Evolutionary conservation across 306 rosid species (phyloP).

Genomic region (Vigna trinervia): DNA sequence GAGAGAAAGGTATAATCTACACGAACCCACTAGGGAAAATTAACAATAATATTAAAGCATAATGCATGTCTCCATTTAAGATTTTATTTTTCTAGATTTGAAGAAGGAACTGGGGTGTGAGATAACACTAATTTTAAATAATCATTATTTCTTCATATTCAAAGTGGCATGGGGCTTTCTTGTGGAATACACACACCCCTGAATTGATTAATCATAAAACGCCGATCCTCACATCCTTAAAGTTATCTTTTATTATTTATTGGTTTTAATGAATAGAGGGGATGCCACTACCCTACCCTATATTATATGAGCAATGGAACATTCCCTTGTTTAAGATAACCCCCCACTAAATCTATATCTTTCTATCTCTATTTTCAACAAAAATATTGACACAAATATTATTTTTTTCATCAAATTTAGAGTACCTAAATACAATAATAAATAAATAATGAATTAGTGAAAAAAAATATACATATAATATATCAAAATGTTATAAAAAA

Average conservation of each 20-base stretch:
- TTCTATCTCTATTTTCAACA: too few relatives aligned
- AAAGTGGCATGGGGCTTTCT: constrained; percentile 43
- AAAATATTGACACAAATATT: too few relatives aligned
- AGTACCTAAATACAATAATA: too few relatives aligned
- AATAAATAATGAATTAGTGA: too few relatives aligned
- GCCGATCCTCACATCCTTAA: neutral
- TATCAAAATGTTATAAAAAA: too few relatives aligned
- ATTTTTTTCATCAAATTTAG: too few relatives aligned
- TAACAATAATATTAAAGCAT: constrained; percentile 11
- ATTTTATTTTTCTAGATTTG: neutral
- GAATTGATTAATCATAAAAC: constrained; percentile 15
- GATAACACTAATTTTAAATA: neutral
- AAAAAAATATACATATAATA: too few relatives aligned
- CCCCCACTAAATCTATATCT: constrained; percentile 3
- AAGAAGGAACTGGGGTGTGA: neutral
- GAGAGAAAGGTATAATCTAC: constrained; percentile 21
- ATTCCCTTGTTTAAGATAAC: neutral
- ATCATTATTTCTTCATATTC: neutral
- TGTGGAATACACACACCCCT: constrained; percentile 47
- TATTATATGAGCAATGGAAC: constrained; percentile 13
- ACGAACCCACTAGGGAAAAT: constrained; percentile 22
- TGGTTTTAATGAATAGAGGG: neutral
- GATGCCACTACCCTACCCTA: constrained; percentile 7
- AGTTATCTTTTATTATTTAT: neutral
- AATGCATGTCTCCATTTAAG: constrained; percentile 24